Base-by-base conservation (phyloP, 345 rosid genomes). In the Cardamine chenopodiifolia region DNA sequence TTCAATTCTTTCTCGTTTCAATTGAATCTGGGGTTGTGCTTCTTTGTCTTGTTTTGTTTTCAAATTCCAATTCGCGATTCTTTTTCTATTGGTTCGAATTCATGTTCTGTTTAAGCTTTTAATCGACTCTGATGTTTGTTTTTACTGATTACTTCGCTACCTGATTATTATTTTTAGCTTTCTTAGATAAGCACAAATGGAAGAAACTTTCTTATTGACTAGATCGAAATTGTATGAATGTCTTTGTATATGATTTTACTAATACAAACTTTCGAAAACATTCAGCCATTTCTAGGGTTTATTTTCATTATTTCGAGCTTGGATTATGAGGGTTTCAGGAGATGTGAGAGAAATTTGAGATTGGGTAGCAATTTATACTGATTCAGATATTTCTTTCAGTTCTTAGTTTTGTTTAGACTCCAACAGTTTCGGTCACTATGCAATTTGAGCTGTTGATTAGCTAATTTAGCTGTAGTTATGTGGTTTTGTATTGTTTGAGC, bases 191-290 rank as follows among this genome's bases (percentile, higher is more conserved):
- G 40, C 25, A 4, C 18, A 47, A 64, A 47, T 2, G 28, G 31
- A 66, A 58, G 68, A 59, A 37, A 42, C 35, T 66, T 72, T 66
- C 31, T 40, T 59, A 42, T 78, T 78, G 77, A 72, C 59, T 71
- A 15, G 68, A 49, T 77, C 77, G 63, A n/a, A 57, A 71, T 48
- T 57, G 66, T 44, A 39, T 48, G 22, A 37, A 55, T 19, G 12
- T 2, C 72, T 71, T 50, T 0, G 20, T 20, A 20, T 75, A 10
- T 28, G n/a, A 6, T 47, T 66, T 25, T 58, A 19, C 37, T 28
- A 1, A 37, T 4, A 32, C 66, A 25, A 56, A 32, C 35, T 55
- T 54, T 45, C 11, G 7, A 56, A 56, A 54, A 18, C 5, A 25
- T 11, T 57, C 31, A n/a, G 4, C 19, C 34, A 17, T 48, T 48